Evolutionary conservation across 805 yeast genomes (phyloP), one percentile per base, ranked within the genome.

Genomic region (Metschnikowia aberdeeniae): DNA sequence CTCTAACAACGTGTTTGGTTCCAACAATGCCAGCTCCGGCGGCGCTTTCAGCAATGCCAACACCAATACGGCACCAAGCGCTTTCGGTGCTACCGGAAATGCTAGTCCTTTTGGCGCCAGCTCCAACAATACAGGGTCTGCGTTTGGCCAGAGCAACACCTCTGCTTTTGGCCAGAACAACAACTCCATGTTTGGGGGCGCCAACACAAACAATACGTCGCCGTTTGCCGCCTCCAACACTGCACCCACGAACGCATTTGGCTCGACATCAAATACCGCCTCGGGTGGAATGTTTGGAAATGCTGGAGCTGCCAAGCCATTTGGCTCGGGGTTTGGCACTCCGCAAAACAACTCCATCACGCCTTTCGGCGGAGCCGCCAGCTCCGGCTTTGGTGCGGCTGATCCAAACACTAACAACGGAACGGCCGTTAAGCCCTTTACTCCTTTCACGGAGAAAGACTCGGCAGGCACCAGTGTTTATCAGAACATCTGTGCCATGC

Each of bases 401-500:
- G 70, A 58, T 43, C 50, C 68, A 13, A 56, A 60, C 43, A 65
- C 61, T 27, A 70, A 77, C 66, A 76, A 80, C 51, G 96, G 96
- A 29, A 84, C 96, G 4, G 78, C 83, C 0, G 66, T 74, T 7
- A 80, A 76, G 54, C 92, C 96, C 1, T 90, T 82, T 61, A 72
- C 80, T 42, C 76, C 89, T 7, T 74, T 65, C 52, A 72, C 75
- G 30, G 97, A 92, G 62, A 86, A 84, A 57, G 97, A 90, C 58
- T 70, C 81, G 10, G 50, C 61, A 2, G 77, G 80, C 28, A 82
- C 80, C 44, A 64, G 55, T 43, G 66, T 73, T 40, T 90, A 73
- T 66, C 88, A 92, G 64, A 81, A 81, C 55, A 84, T 93, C 50
- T 72, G 86, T 9, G 78, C 87, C 36, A 90, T 93, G 97, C 96